Base-by-base conservation (phyloP, 2,329 filamentous ascomycete species). In the Talaromyces sp. region DNA sequence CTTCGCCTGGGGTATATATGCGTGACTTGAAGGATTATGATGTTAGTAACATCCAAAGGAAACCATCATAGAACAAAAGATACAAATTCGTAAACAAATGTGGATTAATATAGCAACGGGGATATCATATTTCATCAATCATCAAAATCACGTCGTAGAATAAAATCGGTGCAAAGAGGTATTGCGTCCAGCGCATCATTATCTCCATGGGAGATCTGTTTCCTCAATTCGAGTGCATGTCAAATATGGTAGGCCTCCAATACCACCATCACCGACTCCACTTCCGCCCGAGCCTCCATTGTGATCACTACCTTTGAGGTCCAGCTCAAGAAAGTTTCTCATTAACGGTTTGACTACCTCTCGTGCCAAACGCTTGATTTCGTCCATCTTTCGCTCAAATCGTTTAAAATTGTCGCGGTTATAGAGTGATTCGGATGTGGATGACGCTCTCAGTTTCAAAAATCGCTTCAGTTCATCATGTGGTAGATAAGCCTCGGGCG, bases 401-500 rank as follows among this genome's bases (percentile, higher is more conserved):
- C 90, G 84, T 67, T 89, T 87, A 58, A 97, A 78, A 68, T 92
- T 94, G n/a, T 97, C 93, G 19, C 93, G 85, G 52, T 86, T 92
- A 79, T 97, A 97, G 8, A 94, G 78, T 22, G 76, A 74, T 35
- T 75, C 79, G 0, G 95, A 90, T 4, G 78, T 71, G 8, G 68
- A 67, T 6, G 77, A 77, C 0, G 92, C 90, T 11, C 87, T 89
- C 25, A 94, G 81, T 75, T 96, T 96, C 61, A 97, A 84, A 72
- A 97, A 97, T 25, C 87, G 87, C 78, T 97, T 97, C 74, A 94
- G 90, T 69, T 97, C 93, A 69, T 97, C 93, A 75, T 94, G 92
- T 1, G 82, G 78, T 5, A 98, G 86, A 73, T 95, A 97, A 0
- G 84, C 82, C 10, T 84, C 77, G 0, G 86, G 81, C 3, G 81